Conservation (phyloP, 2,329 filamentous ascomycete species). For the Davidsoniella neocaledoniae region DNA sequence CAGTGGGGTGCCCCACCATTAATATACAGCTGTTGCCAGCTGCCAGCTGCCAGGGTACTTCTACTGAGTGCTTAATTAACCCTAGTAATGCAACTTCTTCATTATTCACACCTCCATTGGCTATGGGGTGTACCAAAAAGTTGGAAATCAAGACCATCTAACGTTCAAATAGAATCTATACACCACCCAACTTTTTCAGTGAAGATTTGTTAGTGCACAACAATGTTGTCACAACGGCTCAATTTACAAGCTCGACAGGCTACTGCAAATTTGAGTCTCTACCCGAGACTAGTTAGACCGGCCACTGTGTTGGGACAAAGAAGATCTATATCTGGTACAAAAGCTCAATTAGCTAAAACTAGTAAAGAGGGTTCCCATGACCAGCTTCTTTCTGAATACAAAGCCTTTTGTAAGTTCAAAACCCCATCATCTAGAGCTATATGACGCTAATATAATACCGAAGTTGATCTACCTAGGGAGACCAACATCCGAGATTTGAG, state of each 20-base stretch:
- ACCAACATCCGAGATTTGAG: slow-evolving; percentile 3
- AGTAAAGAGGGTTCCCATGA: neutral
- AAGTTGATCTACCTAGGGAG: slow-evolving; percentile 9
- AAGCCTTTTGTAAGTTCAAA: slow-evolving; percentile 8
- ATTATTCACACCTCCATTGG: no score
- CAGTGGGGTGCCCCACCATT: slow-evolving; percentile 7
- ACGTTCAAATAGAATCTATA: neutral
- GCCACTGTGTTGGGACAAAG: neutral
- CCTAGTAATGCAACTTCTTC: slow-evolving; percentile 1
- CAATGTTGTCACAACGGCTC: neutral
- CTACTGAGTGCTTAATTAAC: neutral
- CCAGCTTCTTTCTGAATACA: slow-evolving; percentile 6
- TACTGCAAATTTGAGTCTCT: neutral
- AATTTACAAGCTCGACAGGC: neutral
- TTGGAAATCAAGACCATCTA: no score
- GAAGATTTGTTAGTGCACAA: neutral
- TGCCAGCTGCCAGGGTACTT: slow-evolving; percentile 1
- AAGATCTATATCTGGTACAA: neutral
- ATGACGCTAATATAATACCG: slow-evolving; percentile 1
- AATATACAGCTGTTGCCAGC: neutral
- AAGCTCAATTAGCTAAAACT: neutral
- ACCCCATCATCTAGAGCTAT: neutral
- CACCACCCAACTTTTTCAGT: no score
- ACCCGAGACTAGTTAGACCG: neutral
- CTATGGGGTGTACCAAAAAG: no score